Evolutionary conservation across 2,329 filamentous ascomycete genomes (phyloP).

Genomic region (Colletotrichum sp.): DNA sequence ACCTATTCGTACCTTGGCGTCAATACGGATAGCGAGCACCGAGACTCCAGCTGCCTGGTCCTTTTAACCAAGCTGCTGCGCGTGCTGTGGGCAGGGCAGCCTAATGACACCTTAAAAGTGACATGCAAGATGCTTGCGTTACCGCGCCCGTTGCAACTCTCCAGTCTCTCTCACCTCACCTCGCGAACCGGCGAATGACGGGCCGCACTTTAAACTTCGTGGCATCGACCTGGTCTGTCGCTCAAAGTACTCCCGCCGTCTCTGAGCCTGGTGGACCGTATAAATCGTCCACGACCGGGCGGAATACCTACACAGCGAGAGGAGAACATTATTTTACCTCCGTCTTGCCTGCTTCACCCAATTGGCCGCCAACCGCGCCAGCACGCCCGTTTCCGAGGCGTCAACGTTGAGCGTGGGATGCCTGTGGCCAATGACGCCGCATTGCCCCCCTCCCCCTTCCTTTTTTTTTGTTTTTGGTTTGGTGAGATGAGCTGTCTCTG

Average conservation of each 20-base stretch:
- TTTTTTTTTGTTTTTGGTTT: too few species aligned
- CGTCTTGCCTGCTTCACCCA: background rate
- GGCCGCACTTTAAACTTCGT: background rate
- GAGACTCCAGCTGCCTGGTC: background rate
- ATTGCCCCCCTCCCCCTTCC: background rate
- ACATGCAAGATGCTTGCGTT: background rate
- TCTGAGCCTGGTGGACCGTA: background rate
- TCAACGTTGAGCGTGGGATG: background rate
- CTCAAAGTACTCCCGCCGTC: background rate
- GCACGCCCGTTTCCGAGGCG: background rate
- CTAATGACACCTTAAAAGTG: background rate
- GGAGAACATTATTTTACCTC: background rate
- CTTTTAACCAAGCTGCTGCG: background rate
- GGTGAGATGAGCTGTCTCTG: background rate
- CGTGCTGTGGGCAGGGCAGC: background rate
- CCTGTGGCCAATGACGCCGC: background rate
- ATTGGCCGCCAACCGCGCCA: background rate
- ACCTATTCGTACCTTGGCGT: background rate
- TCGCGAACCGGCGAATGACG: background rate
- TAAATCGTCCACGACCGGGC: background rate
- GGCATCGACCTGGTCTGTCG: background rate
- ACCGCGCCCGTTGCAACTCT: background rate
- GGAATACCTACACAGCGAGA: background rate
- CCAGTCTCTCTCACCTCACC: background rate
- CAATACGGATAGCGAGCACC: background rate